These are phyloP conservation scores for Vickermania spadyakhi DNA, from an alignment of 208 protist genomes.

Conservation along the genomic window DNA sequence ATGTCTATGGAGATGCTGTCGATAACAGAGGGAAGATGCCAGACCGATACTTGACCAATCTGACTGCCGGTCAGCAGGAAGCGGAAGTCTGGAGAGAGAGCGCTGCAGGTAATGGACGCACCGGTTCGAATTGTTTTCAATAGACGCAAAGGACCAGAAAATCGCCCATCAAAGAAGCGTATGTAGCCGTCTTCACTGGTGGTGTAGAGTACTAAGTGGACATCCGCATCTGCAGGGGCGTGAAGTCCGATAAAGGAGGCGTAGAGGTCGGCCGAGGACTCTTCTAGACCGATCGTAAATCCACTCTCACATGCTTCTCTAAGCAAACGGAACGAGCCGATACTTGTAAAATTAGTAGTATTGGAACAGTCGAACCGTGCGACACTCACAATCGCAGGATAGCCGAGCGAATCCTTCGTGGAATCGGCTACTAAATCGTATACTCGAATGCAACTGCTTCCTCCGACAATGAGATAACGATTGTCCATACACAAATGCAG, in stretches of 20 bases:
- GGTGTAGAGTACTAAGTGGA: slow-evolving; percentile 26
- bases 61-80: slow-evolving; percentile 77
- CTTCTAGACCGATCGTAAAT: neutral
- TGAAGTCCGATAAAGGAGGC: neutral
- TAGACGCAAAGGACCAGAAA: slow-evolving; percentile 31
- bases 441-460: slow-evolving; percentile 58
- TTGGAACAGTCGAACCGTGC: slow-evolving; percentile 44
- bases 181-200: slow-evolving; percentile 82
- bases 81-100: slow-evolving; percentile 48
- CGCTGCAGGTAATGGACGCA: slow-evolving; percentile 73
- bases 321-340: slow-evolving; percentile 47
- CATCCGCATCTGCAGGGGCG: neutral
- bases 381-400: neutral
- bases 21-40: slow-evolving; percentile 76
- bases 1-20: slow-evolving; percentile 29
- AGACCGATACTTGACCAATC: slow-evolving; percentile 72
- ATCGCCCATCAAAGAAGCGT: slow-evolving; percentile 63
- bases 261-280: neutral
- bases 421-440: slow-evolving; percentile 28
- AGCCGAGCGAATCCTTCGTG: neutral
- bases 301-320: neutral
- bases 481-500: slow-evolving; percentile 43
- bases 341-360: slow-evolving; percentile 78
- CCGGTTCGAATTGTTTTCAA: slow-evolving; percentile 65
- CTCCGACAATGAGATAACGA: slow-evolving; percentile 49